These are phyloP conservation scores for Talaromyces pinophilus DNA, from an alignment of 2,329 filamentous ascomycete species.

Conservation along the genomic window DNA sequence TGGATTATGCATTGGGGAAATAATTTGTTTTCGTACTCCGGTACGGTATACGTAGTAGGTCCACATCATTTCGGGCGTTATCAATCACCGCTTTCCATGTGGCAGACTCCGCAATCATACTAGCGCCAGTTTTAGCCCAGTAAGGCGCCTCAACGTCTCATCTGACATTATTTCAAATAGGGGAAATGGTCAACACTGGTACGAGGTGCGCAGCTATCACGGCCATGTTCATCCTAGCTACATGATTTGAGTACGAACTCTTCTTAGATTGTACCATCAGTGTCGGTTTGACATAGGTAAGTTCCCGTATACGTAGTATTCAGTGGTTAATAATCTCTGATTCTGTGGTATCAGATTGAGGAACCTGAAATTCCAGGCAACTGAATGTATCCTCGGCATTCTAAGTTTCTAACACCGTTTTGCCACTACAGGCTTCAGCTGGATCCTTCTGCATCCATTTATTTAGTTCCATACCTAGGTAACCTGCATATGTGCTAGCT, in stretches of 20 bases:
- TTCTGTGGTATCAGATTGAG: not conserved
- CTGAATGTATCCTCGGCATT: not conserved
- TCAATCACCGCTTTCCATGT: constrained; percentile 5
- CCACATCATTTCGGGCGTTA: not conserved
- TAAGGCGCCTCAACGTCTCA: constrained; percentile 4
- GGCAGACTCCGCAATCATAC: constrained; percentile 3
- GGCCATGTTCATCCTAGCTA: not conserved
- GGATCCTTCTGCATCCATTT: not conserved
- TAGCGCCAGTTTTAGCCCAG: not conserved
- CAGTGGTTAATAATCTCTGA: not conserved
- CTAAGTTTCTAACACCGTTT: not conserved
- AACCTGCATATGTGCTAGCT: not conserved
- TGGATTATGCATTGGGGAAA: not conserved
- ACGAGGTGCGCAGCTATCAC: not conserved
- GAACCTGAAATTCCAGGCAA: not conserved
- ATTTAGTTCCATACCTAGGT: not conserved
- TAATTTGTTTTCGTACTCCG: not conserved
- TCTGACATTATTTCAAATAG: not conserved
- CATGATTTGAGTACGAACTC: not conserved
- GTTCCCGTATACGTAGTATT: not conserved
- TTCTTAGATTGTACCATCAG: not conserved
- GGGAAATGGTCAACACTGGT: not conserved
- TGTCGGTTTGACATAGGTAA: not conserved
- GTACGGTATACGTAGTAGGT: not conserved
- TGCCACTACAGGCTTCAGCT: not conserved